Conservation (phyloP, 2,329 filamentous ascomycete species). For the Truncatella angustata region DNA sequence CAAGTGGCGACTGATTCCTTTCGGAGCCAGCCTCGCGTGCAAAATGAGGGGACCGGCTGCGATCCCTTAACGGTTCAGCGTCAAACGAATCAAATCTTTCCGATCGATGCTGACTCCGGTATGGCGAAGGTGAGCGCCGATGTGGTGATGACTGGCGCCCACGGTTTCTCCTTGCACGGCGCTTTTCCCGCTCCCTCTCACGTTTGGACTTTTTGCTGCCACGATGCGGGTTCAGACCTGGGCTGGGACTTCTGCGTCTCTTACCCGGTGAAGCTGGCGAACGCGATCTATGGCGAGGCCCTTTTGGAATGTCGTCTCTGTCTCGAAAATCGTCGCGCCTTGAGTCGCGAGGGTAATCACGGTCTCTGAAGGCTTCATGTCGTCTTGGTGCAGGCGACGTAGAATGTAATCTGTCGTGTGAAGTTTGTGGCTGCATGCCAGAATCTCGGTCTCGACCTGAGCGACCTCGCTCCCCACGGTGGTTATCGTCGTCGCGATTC, state of each 20-base stretch:
- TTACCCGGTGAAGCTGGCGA: constrained; percentile 38
- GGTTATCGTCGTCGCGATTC: constrained; percentile 39
- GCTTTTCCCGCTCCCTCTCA: constrained; percentile 24
- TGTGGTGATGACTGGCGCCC: constrained; percentile 19
- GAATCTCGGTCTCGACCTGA: constrained; percentile 24
- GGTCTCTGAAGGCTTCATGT: constrained; percentile 20
- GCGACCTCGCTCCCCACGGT: constrained; percentile 34
- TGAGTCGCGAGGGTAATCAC: constrained; percentile 22
- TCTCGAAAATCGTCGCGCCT: constrained; percentile 26
- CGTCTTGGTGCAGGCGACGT: constrained; percentile 22
- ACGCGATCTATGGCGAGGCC: constrained; percentile 27
- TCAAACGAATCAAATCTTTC: constrained; percentile 22
- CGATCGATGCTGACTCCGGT: constrained; percentile 20
- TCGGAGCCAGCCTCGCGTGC: constrained; percentile 20
- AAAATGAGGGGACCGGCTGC: constrained; percentile 25
- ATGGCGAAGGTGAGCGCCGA: constrained; percentile 25
- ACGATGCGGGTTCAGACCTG: constrained; percentile 33
- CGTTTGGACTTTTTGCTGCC: constrained; percentile 40
- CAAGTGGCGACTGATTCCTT: constrained; percentile 14
- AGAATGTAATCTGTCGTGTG: constrained; percentile 20
- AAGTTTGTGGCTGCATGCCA: constrained; percentile 19
- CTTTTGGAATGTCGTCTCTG: constrained; percentile 33
- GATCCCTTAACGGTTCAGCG: constrained; percentile 18
- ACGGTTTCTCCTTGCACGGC: constrained; percentile 19
- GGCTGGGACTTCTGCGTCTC: constrained; percentile 41